Percentiles rank a stretch among this genome's conserved stretches.
Evolutionary conservation across 2,329 filamentous ascomycete species (phyloP).

Genomic region (Beauveria medogensis): DNA sequence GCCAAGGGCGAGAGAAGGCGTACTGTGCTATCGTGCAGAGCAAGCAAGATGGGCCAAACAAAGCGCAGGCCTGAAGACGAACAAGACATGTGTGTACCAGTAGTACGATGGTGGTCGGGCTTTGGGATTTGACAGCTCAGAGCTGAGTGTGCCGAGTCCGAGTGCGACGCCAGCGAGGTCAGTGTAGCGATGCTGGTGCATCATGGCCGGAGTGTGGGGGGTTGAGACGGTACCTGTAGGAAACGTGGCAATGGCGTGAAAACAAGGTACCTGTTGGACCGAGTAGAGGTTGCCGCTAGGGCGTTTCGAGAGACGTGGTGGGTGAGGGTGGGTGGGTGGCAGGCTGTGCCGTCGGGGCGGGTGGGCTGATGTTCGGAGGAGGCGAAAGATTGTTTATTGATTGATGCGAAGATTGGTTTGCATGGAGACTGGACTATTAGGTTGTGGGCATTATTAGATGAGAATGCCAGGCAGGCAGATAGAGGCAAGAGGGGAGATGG

Average conservation of each 20-base stretch:
- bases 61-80: constrained; percentile 1
- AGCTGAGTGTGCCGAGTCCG: too few relatives aligned
- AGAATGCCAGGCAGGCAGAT: background rate
- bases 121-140: too few relatives aligned
- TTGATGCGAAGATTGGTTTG: too few relatives aligned
- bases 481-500: background rate
- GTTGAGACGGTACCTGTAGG: background rate
- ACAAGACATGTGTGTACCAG: background rate
- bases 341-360: background rate
- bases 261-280: background rate
- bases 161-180: too few relatives aligned
- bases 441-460: background rate
- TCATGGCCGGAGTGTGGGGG: background rate
- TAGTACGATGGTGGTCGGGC: background rate
- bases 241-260: too few relatives aligned
- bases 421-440: background rate
- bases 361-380: background rate
- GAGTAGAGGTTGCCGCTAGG: background rate
- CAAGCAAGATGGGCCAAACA: background rate
- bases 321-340: background rate
- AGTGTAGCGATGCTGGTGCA: background rate
- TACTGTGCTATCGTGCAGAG: background rate
- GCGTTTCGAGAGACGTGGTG: background rate
- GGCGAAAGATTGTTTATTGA: background rate
- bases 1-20: background rate